Conservation (phyloP, 495 filamentous ascomycete species). For the Extremus antarcticus region DNA sequence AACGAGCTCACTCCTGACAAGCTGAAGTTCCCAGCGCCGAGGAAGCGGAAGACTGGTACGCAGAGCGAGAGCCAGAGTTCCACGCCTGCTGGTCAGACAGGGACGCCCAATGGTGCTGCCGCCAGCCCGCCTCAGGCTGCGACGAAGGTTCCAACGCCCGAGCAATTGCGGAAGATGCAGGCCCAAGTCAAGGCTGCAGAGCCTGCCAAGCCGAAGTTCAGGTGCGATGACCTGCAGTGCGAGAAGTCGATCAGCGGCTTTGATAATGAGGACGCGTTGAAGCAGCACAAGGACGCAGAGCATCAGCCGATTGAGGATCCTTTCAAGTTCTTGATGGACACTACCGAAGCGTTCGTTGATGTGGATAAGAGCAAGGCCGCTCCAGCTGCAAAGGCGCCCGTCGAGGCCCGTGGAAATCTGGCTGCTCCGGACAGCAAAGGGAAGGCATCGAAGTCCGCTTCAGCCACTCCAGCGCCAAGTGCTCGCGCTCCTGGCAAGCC, state of each 20-base stretch:
- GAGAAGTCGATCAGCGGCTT: constrained; percentile 41
- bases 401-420: constrained; percentile 5
- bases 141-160: constrained; percentile 4
- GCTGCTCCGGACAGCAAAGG: neutral
- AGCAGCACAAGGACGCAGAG: constrained; percentile 42
- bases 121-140: constrained; percentile 26
- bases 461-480: neutral
- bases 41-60: constrained; percentile 39
- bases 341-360: constrained; percentile 33
- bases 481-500: neutral
- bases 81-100: constrained; percentile 21
- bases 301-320: constrained; percentile 45
- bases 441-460: neutral
- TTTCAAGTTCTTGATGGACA: constrained; percentile 38
- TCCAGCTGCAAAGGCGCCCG: constrained; percentile 6
- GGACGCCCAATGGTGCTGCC: constrained; percentile 23
- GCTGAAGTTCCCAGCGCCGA: constrained; percentile 43
- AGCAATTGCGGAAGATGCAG: constrained; percentile 5
- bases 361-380: constrained; percentile 40
- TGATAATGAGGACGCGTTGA: constrained; percentile 40
- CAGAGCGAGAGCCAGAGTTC: constrained; percentile 13
- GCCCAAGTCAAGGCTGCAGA: constrained; percentile 15
- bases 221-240: constrained; percentile 37
- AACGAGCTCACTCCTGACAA: constrained; percentile 37
- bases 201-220: constrained; percentile 33